Percentiles rank a stretch among this genome's conserved stretches.
Evolutionary conservation across 495 filamentous ascomycete genomes (phyloP).

Genomic region (Penicillium riverlandense): DNA sequence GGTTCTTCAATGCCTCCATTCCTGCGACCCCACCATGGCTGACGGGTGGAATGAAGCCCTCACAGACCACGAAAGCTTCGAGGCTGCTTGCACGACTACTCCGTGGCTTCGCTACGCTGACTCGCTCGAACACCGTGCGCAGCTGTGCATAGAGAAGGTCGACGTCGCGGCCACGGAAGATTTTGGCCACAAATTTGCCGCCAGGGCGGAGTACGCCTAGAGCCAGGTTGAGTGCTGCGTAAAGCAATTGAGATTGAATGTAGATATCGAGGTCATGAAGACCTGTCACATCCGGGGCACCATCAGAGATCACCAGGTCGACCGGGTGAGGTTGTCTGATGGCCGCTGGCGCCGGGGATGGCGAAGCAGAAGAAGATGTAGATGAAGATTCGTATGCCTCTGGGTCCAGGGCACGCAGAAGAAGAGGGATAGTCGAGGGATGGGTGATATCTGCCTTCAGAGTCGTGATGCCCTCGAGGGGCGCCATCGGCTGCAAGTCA

Average conservation of each 20-base stretch:
- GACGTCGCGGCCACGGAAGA: constrained; percentile 89
- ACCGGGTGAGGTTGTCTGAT: constrained; percentile 60
- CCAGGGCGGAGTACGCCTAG: constrained; percentile 86
- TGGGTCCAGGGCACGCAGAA: constrained; percentile 77
- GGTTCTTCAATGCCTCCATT: constrained; percentile 38
- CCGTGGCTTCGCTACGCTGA: constrained; percentile 86
- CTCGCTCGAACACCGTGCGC: constrained; percentile 78
- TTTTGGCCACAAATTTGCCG: constrained; percentile 95
- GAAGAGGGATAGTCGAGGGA: constrained; percentile 83
- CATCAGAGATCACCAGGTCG: constrained; percentile 89
- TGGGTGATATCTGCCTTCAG: constrained; percentile 95
- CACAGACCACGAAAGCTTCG: constrained; percentile 93
- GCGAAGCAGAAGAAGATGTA: constrained; percentile 18
- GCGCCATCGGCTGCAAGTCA: constrained; percentile 91
- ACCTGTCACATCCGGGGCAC: constrained; percentile 93
- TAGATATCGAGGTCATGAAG: constrained; percentile 97
- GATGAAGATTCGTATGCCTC: constrained; percentile 54
- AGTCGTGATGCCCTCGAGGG: constrained; percentile 83
- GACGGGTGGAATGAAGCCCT: constrained; percentile 62
- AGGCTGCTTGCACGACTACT: constrained; percentile 90
- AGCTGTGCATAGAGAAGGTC: constrained; percentile 89
- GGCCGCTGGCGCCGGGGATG: constrained; percentile 19
- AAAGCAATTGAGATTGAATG: constrained; percentile 90
- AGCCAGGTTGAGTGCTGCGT: constrained; percentile 85
- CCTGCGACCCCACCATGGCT: constrained; percentile 23